A percentile compares a stretch with the other conserved stretches of the same genome.
phyloP scores from a whole-genome alignment of 2,329 filamentous ascomycete genomes.

The Bipolaris zeicola region DNA sequence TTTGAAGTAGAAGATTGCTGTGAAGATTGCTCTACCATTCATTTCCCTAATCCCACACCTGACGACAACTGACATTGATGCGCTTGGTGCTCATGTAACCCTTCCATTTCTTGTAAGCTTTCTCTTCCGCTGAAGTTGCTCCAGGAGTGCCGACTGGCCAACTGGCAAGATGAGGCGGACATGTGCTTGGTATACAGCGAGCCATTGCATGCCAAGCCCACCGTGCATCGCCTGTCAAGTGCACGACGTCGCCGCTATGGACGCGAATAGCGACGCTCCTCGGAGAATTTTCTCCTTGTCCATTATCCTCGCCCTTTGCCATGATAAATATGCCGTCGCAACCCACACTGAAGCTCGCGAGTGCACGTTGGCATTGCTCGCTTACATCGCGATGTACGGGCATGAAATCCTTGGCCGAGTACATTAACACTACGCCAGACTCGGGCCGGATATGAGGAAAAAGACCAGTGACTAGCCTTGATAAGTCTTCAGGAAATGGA shows the following conservation, averaged over 20 bases:
- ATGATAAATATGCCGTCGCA: conserved; percentile 89
- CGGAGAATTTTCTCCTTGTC: conserved; percentile 36
- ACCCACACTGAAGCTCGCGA: conserved; percentile 87
- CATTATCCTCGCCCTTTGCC: conserved; percentile 54
- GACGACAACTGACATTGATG: conserved; percentile 50
- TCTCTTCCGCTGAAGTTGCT: conserved; percentile 38
- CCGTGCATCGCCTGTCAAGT: conserved; percentile 80
- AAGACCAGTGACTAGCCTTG: conserved; percentile 68
- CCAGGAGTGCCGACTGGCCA: conserved; percentile 67
- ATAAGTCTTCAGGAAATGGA: conserved; percentile 75
- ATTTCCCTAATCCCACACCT: conserved; percentile 45
- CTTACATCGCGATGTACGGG: conserved; percentile 94
- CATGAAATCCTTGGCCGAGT: conserved; percentile 87
- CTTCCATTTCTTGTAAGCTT: conserved; percentile 47
- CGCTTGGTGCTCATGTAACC: conserved; percentile 49
- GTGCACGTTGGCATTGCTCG: conserved; percentile 78
- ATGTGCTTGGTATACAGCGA: conserved; percentile 79
- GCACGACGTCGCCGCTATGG: conserved; percentile 84
- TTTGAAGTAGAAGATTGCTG: not conserved
- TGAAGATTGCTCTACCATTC: conserved; percentile 2
- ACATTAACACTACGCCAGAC: conserved; percentile 92
- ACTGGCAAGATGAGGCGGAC: conserved; percentile 72
- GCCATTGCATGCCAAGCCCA: conserved; percentile 97
- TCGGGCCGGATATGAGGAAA: conserved; percentile 83
- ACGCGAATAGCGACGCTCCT: conserved; percentile 54